Evolutionary conservation across 768 basidiomycete genomes (phyloP).

Genomic region (Suillus hirtellus): DNA sequence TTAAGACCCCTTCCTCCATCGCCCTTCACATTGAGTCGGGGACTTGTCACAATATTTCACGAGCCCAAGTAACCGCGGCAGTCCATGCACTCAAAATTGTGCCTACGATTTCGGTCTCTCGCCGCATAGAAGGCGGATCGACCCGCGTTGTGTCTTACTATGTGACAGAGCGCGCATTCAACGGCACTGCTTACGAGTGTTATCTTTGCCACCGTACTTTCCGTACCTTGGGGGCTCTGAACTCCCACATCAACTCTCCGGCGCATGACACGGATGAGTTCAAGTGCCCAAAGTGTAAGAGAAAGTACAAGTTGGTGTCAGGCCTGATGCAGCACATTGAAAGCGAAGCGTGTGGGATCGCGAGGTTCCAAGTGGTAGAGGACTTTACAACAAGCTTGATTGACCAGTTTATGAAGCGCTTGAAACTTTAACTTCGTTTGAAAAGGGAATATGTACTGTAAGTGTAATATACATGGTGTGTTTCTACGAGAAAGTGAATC

Average conservation of each 20-base stretch:
- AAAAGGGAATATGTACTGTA: neutral
- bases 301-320: conserved; percentile 38
- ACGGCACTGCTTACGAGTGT: conserved; percentile 44
- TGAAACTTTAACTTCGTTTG: conserved; percentile 1
- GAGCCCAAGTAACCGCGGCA: conserved; percentile 38
- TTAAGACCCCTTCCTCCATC: conserved; percentile 32
- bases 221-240: conserved; percentile 29
- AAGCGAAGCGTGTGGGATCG: neutral
- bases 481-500: neutral
- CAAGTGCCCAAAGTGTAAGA: conserved; percentile 45
- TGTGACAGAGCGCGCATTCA: conserved; percentile 39
- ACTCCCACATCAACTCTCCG: conserved; percentile 30
- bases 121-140: conserved; percentile 25
- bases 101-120: conserved; percentile 37
- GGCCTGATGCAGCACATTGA: conserved; percentile 41
- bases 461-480: conserved; percentile 1
- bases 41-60: conserved; percentile 34
- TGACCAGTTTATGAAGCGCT: neutral
- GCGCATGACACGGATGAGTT: conserved; percentile 42
- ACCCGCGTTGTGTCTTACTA: conserved; percentile 25
- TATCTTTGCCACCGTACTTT: conserved; percentile 41
- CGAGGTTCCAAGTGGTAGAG: neutral
- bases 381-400: neutral
- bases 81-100: conserved; percentile 35
- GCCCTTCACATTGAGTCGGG: conserved; percentile 44